Conservation (phyloP, 345 rosid species). For the Cardamine chenopodiifolia region DNA sequence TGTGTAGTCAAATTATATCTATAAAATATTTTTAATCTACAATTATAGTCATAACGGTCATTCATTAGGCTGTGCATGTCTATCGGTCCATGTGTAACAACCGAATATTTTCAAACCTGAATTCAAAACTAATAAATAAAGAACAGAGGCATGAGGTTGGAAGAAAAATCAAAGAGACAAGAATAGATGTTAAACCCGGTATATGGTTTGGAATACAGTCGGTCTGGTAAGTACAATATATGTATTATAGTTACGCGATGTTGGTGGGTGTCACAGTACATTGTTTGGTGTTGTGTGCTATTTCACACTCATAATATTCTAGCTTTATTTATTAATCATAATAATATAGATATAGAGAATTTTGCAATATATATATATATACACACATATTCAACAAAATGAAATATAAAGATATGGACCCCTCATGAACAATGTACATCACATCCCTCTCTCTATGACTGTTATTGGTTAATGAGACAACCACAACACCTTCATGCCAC, state of each 20-base stretch:
- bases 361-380: conserved; percentile 7
- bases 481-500: conserved; percentile 49
- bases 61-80: background rate
- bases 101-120: background rate
- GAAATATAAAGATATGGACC: conserved; percentile 39
- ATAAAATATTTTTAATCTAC: background rate
- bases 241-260: conserved; percentile 39
- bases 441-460: conserved; percentile 37
- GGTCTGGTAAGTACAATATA: conserved; percentile 44
- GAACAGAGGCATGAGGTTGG: background rate
- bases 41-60: background rate
- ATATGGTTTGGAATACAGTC: conserved; percentile 38
- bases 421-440: conserved; percentile 38
- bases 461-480: conserved; percentile 51
- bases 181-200: conserved; percentile 28
- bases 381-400: conserved; percentile 11
- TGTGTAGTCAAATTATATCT: background rate
- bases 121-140: background rate
- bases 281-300: conserved; percentile 46
- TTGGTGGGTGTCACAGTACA: conserved; percentile 48
- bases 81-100: conserved; percentile 7
- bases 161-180: background rate
- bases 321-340: conserved; percentile 38
- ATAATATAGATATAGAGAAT: conserved; percentile 25
- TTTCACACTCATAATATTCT: conserved; percentile 48